Evolutionary conservation across 1,139 yeast species (phyloP).

Genomic region (Pichia sp.): DNA sequence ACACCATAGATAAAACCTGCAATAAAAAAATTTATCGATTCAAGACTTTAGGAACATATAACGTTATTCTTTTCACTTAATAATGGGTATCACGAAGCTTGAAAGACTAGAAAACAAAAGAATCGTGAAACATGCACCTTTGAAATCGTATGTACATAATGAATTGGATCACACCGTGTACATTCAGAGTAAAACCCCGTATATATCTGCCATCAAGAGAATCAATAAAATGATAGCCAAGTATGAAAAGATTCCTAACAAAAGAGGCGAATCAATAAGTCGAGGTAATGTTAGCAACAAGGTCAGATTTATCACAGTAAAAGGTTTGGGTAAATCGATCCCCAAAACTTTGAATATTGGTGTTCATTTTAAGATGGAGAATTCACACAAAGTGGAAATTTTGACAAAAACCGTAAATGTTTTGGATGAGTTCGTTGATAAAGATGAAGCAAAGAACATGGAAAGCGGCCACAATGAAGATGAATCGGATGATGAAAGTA

Average conservation of each 20-base stretch:
- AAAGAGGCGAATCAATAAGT: constrained; percentile 20
- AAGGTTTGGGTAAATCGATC: constrained; percentile 66
- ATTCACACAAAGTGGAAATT: constrained; percentile 41
- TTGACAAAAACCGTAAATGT: constrained; percentile 53
- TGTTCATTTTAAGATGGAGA: constrained; percentile 39
- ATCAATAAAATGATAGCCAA: constrained; percentile 39
- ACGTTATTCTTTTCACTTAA: too few relatives aligned
- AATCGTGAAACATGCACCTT: constrained; percentile 41
- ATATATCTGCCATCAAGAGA: constrained; percentile 51
- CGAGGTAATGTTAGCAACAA: constrained; percentile 27
- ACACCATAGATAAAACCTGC: too few relatives aligned
- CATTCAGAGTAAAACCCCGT: constrained; percentile 54
- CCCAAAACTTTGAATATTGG: constrained; percentile 47
- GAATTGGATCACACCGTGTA: constrained; percentile 43
- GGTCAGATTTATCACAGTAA: constrained; percentile 39
- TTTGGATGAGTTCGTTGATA: constrained; percentile 44
- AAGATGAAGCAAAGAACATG: constrained; percentile 12
- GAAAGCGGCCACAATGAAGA: constrained; percentile 14
- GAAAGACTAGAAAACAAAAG: constrained; percentile 16
- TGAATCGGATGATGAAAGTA: constrained; percentile 22
- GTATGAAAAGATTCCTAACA: constrained; percentile 19
- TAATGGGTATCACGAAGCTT: not conserved
- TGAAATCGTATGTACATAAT: constrained; percentile 27
- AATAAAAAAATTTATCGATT: too few relatives aligned
- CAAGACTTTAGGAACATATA: too few relatives aligned